Evolutionary conservation across 306 rosid species (phyloP).

Genomic region (Trichosanthes truncata): DNA sequence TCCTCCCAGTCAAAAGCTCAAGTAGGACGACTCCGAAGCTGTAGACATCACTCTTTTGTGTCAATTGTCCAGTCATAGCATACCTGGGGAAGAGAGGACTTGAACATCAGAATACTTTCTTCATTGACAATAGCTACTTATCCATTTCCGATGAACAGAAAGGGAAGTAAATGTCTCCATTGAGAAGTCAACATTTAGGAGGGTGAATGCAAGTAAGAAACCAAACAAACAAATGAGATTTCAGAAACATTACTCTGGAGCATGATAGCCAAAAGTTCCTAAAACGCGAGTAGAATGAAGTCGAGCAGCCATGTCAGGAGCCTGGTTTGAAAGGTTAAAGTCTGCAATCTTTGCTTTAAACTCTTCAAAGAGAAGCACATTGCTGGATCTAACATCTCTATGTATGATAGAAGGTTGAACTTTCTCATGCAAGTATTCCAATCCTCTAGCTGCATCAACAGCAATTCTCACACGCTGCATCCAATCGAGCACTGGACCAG

Average conservation of each 20-base stretch:
- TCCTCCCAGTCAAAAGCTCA: constrained; percentile 62
- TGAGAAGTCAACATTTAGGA: background rate
- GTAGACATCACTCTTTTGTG: constrained; percentile 65
- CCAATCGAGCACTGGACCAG: constrained; percentile 71
- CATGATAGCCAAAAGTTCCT: constrained; percentile 77
- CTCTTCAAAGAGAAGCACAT: constrained; percentile 65
- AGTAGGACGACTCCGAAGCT: constrained; percentile 71
- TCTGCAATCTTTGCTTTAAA: constrained; percentile 63
- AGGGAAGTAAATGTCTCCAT: background rate
- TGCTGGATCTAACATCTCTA: constrained; percentile 71
- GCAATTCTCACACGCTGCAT: constrained; percentile 63
- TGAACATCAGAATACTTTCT: background rate
- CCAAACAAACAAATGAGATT: constrained; percentile 2
- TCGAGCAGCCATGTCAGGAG: constrained; percentile 79
- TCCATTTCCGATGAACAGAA: background rate
- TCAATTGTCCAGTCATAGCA: constrained; percentile 71
- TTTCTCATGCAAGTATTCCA: constrained; percentile 66
- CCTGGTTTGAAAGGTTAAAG: constrained; percentile 70
- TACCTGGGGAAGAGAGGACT: constrained; percentile 29
- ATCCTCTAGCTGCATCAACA: constrained; percentile 60
- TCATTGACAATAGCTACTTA: background rate
- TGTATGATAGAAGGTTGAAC: constrained; percentile 55
- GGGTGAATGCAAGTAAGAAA: background rate
- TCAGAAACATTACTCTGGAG: constrained; percentile 49
- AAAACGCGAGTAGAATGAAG: constrained; percentile 69